These are phyloP conservation scores for Hericium coralloides DNA, from an alignment of 768 basidiomycete genomes.

Conservation along the genomic window DNA sequence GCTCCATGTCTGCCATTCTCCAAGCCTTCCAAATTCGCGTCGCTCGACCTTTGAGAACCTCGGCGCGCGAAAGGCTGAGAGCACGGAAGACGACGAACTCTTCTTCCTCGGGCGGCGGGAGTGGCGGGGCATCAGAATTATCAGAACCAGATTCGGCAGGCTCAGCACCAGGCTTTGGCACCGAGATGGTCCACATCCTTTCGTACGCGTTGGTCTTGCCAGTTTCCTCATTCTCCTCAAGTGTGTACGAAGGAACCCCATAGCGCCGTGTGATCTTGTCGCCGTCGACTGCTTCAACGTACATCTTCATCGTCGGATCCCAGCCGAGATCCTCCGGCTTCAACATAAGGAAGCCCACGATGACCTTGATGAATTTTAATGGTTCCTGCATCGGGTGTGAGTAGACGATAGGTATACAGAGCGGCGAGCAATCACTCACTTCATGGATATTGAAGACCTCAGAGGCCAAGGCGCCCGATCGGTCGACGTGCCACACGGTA, in stretches of 20 bases:
- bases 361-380: background rate
- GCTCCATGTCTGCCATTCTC: background rate
- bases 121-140: background rate
- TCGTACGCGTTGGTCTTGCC: background rate
- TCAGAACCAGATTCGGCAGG: background rate
- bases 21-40: background rate
- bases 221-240: background rate
- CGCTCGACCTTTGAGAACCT: background rate
- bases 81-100: background rate
- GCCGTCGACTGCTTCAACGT: background rate
- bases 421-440: background rate
- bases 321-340: background rate
- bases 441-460: background rate
- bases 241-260: background rate
- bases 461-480: background rate
- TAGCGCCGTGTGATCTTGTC: background rate
- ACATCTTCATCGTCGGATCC: conserved; percentile 1
- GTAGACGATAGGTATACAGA: background rate
- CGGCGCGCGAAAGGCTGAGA: background rate
- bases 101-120: background rate
- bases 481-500: conserved; percentile 1
- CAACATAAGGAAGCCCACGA: background rate
- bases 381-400: background rate
- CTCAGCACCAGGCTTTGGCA: background rate
- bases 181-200: background rate